These are phyloP conservation scores for Aspergillus ruber DNA, from an alignment of 2,329 filamentous ascomycete species.

Conservation along the genomic window DNA sequence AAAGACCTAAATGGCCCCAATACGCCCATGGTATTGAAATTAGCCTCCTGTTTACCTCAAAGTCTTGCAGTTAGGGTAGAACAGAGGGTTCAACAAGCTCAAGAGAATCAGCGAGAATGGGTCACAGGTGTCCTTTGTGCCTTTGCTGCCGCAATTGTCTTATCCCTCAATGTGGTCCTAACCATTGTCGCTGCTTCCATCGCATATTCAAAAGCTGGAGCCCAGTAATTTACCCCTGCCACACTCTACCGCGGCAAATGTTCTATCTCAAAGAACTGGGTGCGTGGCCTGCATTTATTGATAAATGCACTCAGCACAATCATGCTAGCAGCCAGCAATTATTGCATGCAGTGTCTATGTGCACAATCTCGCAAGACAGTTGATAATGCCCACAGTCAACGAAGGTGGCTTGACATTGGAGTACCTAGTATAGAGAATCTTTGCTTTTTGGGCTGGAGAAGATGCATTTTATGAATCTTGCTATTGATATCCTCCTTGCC, in stretches of 20 bases:
- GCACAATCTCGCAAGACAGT: constrained; percentile 47
- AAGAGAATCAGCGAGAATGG: constrained; percentile 2
- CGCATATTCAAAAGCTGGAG: constrained; percentile 1
- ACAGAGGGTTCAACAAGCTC: neutral
- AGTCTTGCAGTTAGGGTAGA: neutral
- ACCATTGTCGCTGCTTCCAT: constrained; percentile 4
- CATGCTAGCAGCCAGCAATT: constrained; percentile 45
- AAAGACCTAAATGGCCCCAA: neutral
- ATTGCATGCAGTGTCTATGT: constrained; percentile 48
- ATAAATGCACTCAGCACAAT: constrained; percentile 45
- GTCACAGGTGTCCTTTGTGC: constrained; percentile 6
- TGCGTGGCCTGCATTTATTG: constrained; percentile 35
- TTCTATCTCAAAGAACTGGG: constrained; percentile 5
- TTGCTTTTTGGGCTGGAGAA: constrained; percentile 22
- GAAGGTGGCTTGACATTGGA: constrained; percentile 42
- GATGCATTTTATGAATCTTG: constrained; percentile 8
- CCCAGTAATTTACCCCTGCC: neutral
- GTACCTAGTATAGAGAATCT: constrained; percentile 27
- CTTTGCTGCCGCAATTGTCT: constrained; percentile 1
- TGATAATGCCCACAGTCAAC: constrained; percentile 39
- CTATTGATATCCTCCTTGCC: constrained; percentile 10
- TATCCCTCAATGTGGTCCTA: constrained; percentile 6
- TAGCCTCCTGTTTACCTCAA: neutral
- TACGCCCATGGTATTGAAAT: neutral
- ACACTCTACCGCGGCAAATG: neutral